phyloP scores from a whole-genome alignment of 345 rosid genomes.

The Ailanthus altissimus region DNA sequence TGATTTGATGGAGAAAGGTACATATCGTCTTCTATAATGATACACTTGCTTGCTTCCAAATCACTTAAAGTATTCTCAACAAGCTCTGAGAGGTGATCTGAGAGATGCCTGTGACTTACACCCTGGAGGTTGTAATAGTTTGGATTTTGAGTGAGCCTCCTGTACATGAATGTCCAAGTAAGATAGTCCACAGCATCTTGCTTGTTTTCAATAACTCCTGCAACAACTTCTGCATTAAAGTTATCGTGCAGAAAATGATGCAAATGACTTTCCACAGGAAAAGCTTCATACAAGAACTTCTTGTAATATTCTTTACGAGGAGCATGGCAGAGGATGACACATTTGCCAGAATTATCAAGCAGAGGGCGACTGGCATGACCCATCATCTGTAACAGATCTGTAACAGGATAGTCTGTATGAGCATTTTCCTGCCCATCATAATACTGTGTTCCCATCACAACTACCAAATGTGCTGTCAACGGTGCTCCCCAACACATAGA shows the following conservation, averaged over 20 bases:
- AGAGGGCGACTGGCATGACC: slow-evolving; percentile 91
- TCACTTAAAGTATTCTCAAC: slow-evolving; percentile 82
- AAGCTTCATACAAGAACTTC: slow-evolving; percentile 88
- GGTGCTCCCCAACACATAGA: slow-evolving; percentile 88
- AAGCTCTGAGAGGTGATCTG: slow-evolving; percentile 95
- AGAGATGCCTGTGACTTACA: slow-evolving; percentile 89
- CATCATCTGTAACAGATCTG: slow-evolving; percentile 96
- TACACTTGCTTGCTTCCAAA: slow-evolving; percentile 81
- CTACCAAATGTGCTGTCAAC: slow-evolving; percentile 76
- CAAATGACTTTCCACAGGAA: slow-evolving; percentile 89
- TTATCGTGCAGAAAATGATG: slow-evolving; percentile 90
- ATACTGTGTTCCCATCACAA: slow-evolving; percentile 96
- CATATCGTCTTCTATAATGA: slow-evolving; percentile 74
- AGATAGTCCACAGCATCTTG: slow-evolving; percentile 97
- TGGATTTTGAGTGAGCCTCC: slow-evolving; percentile 91
- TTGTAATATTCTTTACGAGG: slow-evolving; percentile 91
- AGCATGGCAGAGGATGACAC: slow-evolving; percentile 85
- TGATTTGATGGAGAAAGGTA: slow-evolving; percentile 80
- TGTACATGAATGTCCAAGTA: slow-evolving; percentile 94
- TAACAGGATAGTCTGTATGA: slow-evolving; percentile 79
- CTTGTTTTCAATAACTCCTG: slow-evolving; percentile 76
- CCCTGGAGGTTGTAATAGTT: slow-evolving; percentile 98
- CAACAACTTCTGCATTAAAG: slow-evolving; percentile 87
- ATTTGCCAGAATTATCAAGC: slow-evolving; percentile 81
- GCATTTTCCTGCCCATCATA: slow-evolving; percentile 88